Conservation (phyloP, 306 rosid genomes). For the Glycine tomentella region DNA sequence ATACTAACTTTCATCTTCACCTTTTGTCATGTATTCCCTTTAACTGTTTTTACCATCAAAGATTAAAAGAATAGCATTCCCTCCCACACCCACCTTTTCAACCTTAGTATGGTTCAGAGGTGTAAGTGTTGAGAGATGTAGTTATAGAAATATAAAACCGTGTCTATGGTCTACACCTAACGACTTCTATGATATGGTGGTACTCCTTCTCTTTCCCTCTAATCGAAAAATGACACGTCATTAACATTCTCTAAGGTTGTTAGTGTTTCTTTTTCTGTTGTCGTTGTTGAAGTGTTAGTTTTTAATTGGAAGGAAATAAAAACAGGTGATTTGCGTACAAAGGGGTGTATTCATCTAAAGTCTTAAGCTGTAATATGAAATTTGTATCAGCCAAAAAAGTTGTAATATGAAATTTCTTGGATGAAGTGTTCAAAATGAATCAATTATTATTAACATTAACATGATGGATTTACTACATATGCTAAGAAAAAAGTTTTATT, state of each 20-base stretch:
- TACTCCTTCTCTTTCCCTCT: constrained; percentile 10
- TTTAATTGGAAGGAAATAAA: constrained; percentile 9
- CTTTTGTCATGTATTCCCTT: constrained; percentile 4
- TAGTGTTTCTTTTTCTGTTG: neutral
- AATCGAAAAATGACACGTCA: constrained; percentile 13
- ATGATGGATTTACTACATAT: neutral
- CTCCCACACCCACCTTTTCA: neutral
- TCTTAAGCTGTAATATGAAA: neutral
- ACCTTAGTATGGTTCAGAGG: neutral
- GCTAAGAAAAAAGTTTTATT: neutral
- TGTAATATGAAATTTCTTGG: neutral
- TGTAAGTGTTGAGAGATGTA: neutral
- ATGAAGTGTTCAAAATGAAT: neutral
- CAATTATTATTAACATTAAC: neutral
- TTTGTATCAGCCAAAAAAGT: neutral
- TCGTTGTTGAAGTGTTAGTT: neutral
- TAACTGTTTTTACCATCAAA: neutral
- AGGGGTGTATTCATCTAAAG: neutral
- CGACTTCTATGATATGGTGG: neutral
- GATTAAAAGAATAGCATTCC: neutral
- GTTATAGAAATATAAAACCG: neutral
- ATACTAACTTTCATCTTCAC: constrained; percentile 3
- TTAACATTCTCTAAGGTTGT: constrained; percentile 1
- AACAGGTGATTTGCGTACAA: neutral
- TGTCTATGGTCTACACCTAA: neutral